Conservation (phyloP, 345 rosid genomes). For the Raphanus sativus region DNA sequence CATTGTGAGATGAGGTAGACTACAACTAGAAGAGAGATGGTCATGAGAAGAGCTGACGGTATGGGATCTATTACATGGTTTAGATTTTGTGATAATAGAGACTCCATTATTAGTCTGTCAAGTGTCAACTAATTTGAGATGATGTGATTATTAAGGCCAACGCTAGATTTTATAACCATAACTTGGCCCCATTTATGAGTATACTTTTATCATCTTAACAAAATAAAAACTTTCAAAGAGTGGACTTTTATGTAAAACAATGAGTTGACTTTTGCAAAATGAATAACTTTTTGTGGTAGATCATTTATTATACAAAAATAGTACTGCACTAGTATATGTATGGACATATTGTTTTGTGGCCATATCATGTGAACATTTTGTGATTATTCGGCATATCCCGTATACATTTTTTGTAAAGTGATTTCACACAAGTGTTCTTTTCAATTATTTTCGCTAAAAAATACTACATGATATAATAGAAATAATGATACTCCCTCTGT, state of each 20-base stretch:
- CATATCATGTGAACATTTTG: not conserved
- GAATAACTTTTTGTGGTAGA: not conserved
- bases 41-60: conserved; percentile 19
- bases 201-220: not conserved
- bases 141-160: conserved; percentile 4
- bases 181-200: not conserved
- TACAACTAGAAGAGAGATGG: conserved; percentile 28
- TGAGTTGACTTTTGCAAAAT: conserved; percentile 23
- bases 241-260: conserved; percentile 6
- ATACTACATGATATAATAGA: no score
- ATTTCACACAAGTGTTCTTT: no score
- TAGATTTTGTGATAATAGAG: conserved; percentile 15
- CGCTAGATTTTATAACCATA: conserved; percentile 16
- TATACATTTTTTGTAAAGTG: no score
- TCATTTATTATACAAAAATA: no score
- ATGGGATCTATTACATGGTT: conserved; percentile 9
- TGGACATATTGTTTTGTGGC: no score
- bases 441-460: no score
- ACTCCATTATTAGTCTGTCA: conserved; percentile 19
- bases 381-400: not conserved
- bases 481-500: no score
- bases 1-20: conserved; percentile 39
- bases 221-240: conserved; percentile 4
- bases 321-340: no score
- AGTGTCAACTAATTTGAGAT: not conserved